Conservation (phyloP, 176 grass and related monocot species). For the Cenchrus purpureus region DNA sequence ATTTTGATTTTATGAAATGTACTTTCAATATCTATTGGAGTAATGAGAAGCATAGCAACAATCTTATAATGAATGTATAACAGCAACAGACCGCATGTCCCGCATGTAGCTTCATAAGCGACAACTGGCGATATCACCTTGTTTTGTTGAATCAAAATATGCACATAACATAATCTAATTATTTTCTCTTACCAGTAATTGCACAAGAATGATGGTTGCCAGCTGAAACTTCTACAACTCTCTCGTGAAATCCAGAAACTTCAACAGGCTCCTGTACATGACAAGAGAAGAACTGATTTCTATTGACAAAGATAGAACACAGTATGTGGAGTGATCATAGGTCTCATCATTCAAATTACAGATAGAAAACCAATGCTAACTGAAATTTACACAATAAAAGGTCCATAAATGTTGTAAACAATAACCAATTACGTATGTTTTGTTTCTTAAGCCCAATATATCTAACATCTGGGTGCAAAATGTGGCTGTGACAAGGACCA, state of each 20-base stretch:
- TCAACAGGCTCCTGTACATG: conserved; percentile 69
- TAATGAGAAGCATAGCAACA: background rate
- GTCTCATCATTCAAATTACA: background rate
- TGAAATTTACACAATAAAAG: conserved; percentile 22
- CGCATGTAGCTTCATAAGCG: background rate
- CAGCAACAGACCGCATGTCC: background rate
- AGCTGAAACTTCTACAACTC: conserved; percentile 71
- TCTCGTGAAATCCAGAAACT: conserved; percentile 73
- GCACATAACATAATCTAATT: background rate
- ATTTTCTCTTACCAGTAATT: conserved; percentile 74
- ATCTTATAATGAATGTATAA: background rate
- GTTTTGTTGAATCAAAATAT: conserved; percentile 23
- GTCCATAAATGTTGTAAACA: background rate
- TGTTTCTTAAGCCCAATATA: conserved; percentile 3
- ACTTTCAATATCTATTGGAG: background rate
- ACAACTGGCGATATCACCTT: background rate
- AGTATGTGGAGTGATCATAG: background rate
- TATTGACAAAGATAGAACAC: background rate
- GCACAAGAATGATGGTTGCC: conserved; percentile 85
- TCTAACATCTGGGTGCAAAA: background rate
- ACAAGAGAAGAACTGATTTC: conserved; percentile 20
- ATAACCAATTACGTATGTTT: background rate
- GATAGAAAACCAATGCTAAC: conserved; percentile 7
- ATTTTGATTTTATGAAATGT: conserved; percentile 5
- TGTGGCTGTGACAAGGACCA: background rate